A percentile compares a stretch with the other conserved stretches of the same genome.
Evolutionary conservation across 73 alveolate species (phyloP).

Genomic region (Stentor roeselii): DNA sequence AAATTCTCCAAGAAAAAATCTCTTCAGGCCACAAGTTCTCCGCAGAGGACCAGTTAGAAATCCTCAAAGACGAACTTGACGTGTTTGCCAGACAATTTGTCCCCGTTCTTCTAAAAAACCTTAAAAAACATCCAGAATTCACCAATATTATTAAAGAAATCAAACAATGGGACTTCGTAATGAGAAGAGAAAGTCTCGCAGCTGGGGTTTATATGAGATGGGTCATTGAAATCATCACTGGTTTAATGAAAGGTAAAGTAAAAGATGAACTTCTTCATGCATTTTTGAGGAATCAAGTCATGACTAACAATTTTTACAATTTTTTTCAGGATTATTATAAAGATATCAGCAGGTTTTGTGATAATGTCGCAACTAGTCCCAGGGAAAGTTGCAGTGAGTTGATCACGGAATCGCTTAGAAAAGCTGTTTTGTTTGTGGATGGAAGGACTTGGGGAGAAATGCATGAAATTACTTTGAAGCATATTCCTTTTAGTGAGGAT

Average conservation of each 20-base stretch:
- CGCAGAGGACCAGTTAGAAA: not conserved
- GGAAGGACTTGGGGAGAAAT: conserved; percentile 4
- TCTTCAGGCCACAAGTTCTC: not conserved
- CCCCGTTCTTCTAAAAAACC: not conserved
- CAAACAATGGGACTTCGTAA: not conserved
- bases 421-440: not conserved
- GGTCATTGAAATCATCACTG: not conserved
- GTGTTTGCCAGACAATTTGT: not conserved
- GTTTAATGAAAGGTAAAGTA: too few species aligned
- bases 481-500: not conserved
- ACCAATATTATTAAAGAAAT: not conserved
- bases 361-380: not conserved
- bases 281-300: not conserved
- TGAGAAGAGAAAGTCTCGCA: not conserved
- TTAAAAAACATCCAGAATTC: not conserved
- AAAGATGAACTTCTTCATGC: not conserved
- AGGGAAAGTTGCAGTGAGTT: not conserved
- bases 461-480: not conserved
- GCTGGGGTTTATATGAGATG: not conserved
- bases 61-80: not conserved
- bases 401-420: not conserved
- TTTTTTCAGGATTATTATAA: too few species aligned
- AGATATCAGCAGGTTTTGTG: not conserved
- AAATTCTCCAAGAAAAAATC: not conserved
- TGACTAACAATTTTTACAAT: not conserved